A percentile compares a stretch with the other conserved stretches of the same genome.
These are phyloP conservation scores for Beta lomatogona DNA, from an alignment of 179 eudicot species.

Conservation along the genomic window DNA sequence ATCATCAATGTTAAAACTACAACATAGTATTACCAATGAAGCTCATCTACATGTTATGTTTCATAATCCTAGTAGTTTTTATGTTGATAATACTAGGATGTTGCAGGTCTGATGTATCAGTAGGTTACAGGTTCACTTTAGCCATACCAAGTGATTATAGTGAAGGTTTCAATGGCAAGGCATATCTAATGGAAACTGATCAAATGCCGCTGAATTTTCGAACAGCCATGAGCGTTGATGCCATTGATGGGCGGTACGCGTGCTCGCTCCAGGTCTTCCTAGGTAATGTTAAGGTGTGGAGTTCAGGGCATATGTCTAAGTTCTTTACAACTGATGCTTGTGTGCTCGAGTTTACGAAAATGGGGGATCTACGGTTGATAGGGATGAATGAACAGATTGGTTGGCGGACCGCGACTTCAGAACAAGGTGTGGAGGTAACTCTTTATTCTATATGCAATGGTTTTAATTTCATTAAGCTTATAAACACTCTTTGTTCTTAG, in stretches of 20 bases:
- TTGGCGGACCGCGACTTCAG: slow-evolving; percentile 81
- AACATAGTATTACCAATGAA: slow-evolving; percentile 34
- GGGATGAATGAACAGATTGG: slow-evolving; percentile 56
- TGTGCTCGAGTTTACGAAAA: slow-evolving; percentile 58
- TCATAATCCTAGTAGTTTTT: background rate
- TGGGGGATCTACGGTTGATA: slow-evolving; percentile 68
- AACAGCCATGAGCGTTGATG: slow-evolving; percentile 67
- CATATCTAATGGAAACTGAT: slow-evolving; percentile 70
- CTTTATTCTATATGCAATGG: background rate
- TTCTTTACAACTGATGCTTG: slow-evolving; percentile 62
- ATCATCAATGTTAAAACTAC: slow-evolving; percentile 25
- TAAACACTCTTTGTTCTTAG: too few relatives aligned
- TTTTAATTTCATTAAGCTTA: too few relatives aligned
- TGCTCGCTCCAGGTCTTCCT: slow-evolving; percentile 78
- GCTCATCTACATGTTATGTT: slow-evolving; percentile 19
- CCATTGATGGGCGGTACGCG: slow-evolving; percentile 45
- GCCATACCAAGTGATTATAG: slow-evolving; percentile 58
- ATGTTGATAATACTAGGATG: background rate
- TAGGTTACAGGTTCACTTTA: slow-evolving; percentile 59
- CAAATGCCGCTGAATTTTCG: slow-evolving; percentile 51
- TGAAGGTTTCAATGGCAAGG: slow-evolving; percentile 63
- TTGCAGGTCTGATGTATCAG: slow-evolving; percentile 42
- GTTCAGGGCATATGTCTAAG: slow-evolving; percentile 63
- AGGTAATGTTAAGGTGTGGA: slow-evolving; percentile 80
- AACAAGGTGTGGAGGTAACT: slow-evolving; percentile 89